Percentiles rank a stretch among this genome's conserved stretches.
Conservation (phyloP, 2,329 filamentous ascomycete genomes). For the Colletotrichum spaethianum region DNA sequence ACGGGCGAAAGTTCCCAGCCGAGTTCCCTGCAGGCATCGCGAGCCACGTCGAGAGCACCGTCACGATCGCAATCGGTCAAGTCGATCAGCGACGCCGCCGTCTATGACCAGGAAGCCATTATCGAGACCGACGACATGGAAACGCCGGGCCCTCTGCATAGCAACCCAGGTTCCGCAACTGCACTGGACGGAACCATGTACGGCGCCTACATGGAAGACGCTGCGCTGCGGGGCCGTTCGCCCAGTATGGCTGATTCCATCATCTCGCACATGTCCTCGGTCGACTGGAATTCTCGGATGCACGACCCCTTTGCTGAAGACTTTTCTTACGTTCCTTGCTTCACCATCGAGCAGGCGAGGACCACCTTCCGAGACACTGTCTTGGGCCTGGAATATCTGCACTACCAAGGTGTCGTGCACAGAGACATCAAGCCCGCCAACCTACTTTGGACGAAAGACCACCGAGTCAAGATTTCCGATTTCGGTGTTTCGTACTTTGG, state of each 20-base stretch:
- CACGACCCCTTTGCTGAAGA: slow-evolving; percentile 85
- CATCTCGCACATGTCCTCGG: slow-evolving; percentile 77
- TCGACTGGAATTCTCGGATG: slow-evolving; percentile 69
- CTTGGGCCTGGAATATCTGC: slow-evolving; percentile 92
- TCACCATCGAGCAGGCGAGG: slow-evolving; percentile 87
- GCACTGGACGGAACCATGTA: slow-evolving; percentile 85
- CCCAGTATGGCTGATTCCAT: slow-evolving; percentile 87
- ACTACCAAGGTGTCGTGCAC: slow-evolving; percentile 88
- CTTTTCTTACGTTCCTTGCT: slow-evolving; percentile 92
- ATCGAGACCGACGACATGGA: slow-evolving; percentile 65
- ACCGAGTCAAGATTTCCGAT: slow-evolving; percentile 96
- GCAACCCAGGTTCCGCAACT: slow-evolving; percentile 64
- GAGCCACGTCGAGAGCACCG: slow-evolving; percentile 61
- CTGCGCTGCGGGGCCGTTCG: slow-evolving; percentile 74
- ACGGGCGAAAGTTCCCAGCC: slow-evolving; percentile 53
- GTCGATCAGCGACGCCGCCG: slow-evolving; percentile 49
- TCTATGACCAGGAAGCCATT: slow-evolving; percentile 30
- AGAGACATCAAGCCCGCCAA: slow-evolving; percentile 93
- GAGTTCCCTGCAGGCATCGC: slow-evolving; percentile 55
- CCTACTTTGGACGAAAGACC: slow-evolving; percentile 86
- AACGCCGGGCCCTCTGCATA: slow-evolving; percentile 65
- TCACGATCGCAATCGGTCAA: slow-evolving; percentile 64
- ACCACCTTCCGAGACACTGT: slow-evolving; percentile 93
- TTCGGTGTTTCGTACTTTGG: slow-evolving; percentile 99
- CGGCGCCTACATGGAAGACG: slow-evolving; percentile 74